Conservation (phyloP, 2,329 filamentous ascomycete species). For the Arthrinium puccinioides region DNA sequence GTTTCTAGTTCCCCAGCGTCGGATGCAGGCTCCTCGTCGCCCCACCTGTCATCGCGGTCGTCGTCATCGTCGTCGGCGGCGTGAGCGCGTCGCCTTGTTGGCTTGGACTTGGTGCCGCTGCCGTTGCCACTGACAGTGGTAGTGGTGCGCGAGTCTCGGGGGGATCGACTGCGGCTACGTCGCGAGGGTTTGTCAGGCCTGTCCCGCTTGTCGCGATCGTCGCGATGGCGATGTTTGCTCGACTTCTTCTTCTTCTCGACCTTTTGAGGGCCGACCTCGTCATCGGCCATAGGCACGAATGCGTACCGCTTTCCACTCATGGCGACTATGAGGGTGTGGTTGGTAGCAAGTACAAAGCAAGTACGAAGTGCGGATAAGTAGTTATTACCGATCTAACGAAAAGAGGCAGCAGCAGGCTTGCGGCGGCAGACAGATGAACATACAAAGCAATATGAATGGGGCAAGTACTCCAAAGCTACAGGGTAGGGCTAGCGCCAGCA, state of each 20-base stretch:
- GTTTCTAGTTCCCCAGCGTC: slow-evolving; percentile 38
- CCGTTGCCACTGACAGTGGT: slow-evolving; percentile 22
- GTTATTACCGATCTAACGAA: no score
- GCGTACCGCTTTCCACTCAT: slow-evolving; percentile 58
- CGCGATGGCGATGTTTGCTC: slow-evolving; percentile 30
- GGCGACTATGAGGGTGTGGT: not conserved
- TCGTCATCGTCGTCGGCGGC: slow-evolving; percentile 28
- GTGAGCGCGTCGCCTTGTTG: slow-evolving; percentile 30
- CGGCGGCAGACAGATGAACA: not conserved
- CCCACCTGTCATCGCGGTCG: slow-evolving; percentile 74
- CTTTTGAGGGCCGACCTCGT: slow-evolving; percentile 49
- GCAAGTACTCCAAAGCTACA: no score
- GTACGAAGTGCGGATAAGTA: no score
- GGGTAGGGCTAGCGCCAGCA: no score
- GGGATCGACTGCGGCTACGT: slow-evolving; percentile 4
- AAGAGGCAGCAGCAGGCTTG: not conserved
- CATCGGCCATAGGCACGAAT: slow-evolving; percentile 60
- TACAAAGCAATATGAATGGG: no score
- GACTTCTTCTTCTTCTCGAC: slow-evolving; percentile 42
- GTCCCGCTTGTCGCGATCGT: slow-evolving; percentile 21
- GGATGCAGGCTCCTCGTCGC: slow-evolving; percentile 59
- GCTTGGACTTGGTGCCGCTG: slow-evolving; percentile 26
- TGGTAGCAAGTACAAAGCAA: not conserved
- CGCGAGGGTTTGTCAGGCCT: slow-evolving; percentile 14
- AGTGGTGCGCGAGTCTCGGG: slow-evolving; percentile 19